Evolutionary conservation across 2,329 filamentous ascomycete species (phyloP).

Genomic region (Calonectria ilicicola): DNA sequence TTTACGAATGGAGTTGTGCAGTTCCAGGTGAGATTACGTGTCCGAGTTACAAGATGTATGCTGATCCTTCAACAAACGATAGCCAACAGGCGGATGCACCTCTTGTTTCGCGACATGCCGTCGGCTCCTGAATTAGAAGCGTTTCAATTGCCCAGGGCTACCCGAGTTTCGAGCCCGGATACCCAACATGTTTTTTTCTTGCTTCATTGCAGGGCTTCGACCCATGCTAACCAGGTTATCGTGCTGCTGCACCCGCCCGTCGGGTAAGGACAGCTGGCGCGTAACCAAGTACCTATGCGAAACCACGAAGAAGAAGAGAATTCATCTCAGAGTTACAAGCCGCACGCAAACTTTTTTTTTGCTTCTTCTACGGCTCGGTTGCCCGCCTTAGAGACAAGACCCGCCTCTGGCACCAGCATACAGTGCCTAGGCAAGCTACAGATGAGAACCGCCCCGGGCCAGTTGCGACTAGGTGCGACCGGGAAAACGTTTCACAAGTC

Average conservation of each 20-base stretch:
- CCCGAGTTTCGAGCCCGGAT: not conserved
- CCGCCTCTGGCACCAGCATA: constrained; percentile 10
- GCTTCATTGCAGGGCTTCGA: not conserved
- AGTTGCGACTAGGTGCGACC: constrained; percentile 36
- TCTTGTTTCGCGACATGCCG: constrained; percentile 16
- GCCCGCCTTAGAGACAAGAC: constrained; percentile 1
- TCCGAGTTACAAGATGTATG: constrained; percentile 15
- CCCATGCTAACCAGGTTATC: not conserved
- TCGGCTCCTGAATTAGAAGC: constrained; percentile 10
- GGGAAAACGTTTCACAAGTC: constrained; percentile 31
- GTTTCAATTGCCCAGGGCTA: constrained; percentile 1
- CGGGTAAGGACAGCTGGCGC: constrained; percentile 8
- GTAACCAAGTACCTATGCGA: constrained; percentile 2
- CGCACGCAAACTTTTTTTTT: constrained; percentile 3
- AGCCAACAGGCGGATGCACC: not conserved
- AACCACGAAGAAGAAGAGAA: not conserved
- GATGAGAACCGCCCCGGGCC: constrained; percentile 18
- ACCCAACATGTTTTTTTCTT: constrained; percentile 1
- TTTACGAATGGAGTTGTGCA: constrained; percentile 16
- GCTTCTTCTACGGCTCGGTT: not conserved
- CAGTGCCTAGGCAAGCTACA: not conserved
- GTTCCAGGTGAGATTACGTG: constrained; percentile 2
- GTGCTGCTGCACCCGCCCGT: not conserved
- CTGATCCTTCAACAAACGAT: not conserved
- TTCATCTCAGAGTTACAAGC: constrained; percentile 5